A percentile compares a stretch with the other conserved stretches of the same genome.
Conservation (phyloP, 352 stramenopile genomes). For the Pythium biforme region DNA sequence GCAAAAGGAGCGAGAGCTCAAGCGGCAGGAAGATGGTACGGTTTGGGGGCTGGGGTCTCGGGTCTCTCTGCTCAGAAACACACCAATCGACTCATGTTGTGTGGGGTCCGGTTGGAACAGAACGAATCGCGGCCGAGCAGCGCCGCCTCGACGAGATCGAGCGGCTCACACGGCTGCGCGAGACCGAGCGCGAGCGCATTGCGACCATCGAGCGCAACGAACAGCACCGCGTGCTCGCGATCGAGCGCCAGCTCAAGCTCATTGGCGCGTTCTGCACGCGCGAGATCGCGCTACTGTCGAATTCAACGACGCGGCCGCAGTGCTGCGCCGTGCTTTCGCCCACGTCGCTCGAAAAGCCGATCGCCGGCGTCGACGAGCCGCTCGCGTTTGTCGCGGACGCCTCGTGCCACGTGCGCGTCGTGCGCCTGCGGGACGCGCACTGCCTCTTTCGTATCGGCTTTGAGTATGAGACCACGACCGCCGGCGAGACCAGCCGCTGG, state of each 20-base stretch:
- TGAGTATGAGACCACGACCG: neutral
- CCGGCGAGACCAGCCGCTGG: neutral
- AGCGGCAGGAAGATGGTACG: slow-evolving; percentile 48
- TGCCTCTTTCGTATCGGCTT: slow-evolving; percentile 19
- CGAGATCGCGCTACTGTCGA: slow-evolving; percentile 29
- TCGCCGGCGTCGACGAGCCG: slow-evolving; percentile 26
- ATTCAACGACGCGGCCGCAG: slow-evolving; percentile 10
- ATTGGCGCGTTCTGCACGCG: slow-evolving; percentile 50
- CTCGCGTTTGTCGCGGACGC: slow-evolving; percentile 44
- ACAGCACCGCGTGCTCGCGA: slow-evolving; percentile 23
- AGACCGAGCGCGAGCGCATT: slow-evolving; percentile 41
- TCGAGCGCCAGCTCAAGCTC: slow-evolving; percentile 48
- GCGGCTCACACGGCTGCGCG: slow-evolving; percentile 22
- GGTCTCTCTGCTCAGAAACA: neutral
- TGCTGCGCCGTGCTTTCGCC: slow-evolving; percentile 25
- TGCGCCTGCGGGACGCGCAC: slow-evolving; percentile 28
- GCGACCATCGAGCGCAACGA: slow-evolving; percentile 44
- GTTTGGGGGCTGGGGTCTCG: neutral
- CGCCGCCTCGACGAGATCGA: slow-evolving; percentile 34
- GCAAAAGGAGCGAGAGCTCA: slow-evolving; percentile 42
- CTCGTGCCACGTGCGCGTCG: slow-evolving; percentile 29
- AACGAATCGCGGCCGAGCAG: slow-evolving; percentile 40
- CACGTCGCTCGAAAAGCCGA: slow-evolving; percentile 16
- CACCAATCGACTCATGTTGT: neutral
- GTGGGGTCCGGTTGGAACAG: slow-evolving; percentile 17